Base-by-base conservation (phyloP, 148 eudicot species). In the Rhododendron simsii region DNA sequence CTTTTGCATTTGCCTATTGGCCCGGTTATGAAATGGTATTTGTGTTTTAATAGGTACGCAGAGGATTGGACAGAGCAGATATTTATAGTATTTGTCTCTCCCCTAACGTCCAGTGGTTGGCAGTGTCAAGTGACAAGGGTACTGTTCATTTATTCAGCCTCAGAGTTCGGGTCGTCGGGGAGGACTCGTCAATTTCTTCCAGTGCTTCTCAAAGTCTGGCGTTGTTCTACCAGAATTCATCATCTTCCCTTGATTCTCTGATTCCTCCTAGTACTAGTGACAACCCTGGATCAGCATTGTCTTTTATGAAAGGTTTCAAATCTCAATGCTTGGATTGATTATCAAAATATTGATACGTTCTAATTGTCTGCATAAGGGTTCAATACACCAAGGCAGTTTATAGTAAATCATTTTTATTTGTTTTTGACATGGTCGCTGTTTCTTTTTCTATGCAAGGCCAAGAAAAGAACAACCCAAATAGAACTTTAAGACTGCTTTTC, bases 51-150 rank as follows among this genome's bases (percentile, higher is more conserved):
- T 61, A 96, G 99, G 98, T 96, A 63, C 99, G 99, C 85, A 91
- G 99, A 90, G 99, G 99, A 80, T 89, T 91, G 35, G 98, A 96
- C 83, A 93, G 86, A 85, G 99, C 99, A 67, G 96, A 95, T 90
- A 95, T 96, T 82, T 94, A 91, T 80, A 91, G 91, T 83, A 93
- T 96, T 84, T 92, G 96, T 51, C 91, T 96, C 83, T 95, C 98
- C 76, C 93, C 92, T 82, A 89, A 93, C 83, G 94, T 94, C 89
- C 96, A 93, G 85, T 95, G 98, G 98, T 84, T 96, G 87, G 99
- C 99, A n/a, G 99, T 91, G 74, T 93, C 99, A 61, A 96, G 99
- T 86, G 98, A 95, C 87, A 95, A 95, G 84, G 96, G 99, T 55
- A 96, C 99, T 78, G 89, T 95, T 77, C 99, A 96, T 90, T 89